phyloP scores from a whole-genome alignment of 2,329 filamentous ascomycete genomes.

The Trichoderma sp. region DNA sequence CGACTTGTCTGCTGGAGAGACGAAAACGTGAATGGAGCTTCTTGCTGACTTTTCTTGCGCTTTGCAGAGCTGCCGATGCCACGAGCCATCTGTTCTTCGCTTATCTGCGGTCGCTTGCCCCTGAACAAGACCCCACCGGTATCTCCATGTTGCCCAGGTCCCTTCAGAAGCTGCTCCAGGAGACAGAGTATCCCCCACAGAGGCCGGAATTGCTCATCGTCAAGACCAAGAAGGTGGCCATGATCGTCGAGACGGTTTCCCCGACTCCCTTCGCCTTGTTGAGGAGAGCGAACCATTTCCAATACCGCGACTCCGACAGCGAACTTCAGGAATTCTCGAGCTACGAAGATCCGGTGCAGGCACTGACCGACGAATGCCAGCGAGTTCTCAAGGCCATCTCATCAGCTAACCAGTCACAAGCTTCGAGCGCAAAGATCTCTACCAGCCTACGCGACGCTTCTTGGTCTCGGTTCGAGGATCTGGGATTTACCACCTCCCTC shows the following conservation, averaged over 20 bases:
- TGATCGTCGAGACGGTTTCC: slow-evolving; percentile 95
- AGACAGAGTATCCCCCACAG: slow-evolving; percentile 91
- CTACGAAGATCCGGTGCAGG: slow-evolving; percentile 84
- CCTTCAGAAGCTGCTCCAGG: slow-evolving; percentile 83
- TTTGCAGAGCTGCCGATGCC: slow-evolving; percentile 80
- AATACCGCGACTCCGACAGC: slow-evolving; percentile 86
- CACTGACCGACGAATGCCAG: slow-evolving; percentile 89
- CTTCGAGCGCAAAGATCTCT: slow-evolving; percentile 69
- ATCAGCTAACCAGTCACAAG: slow-evolving; percentile 80
- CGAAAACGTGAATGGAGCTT: neutral
- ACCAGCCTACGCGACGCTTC: slow-evolving; percentile 80
- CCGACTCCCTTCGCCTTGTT: slow-evolving; percentile 91
- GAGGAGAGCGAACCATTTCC: slow-evolving; percentile 88
- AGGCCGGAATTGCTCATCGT: slow-evolving; percentile 75
- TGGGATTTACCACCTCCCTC: slow-evolving; percentile 79
- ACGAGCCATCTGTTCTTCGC: slow-evolving; percentile 98
- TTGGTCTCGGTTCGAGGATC: slow-evolving; percentile 95
- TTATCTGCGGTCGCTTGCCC: slow-evolving; percentile 85
- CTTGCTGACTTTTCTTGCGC: slow-evolving; percentile 16
- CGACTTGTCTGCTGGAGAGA: slow-evolving; percentile 2
- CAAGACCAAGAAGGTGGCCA: slow-evolving; percentile 84
- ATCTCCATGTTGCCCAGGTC: slow-evolving; percentile 89
- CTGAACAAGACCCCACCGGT: slow-evolving; percentile 74
- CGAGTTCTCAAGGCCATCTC: slow-evolving; percentile 89
- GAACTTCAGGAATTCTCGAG: slow-evolving; percentile 84